phyloP scores from a whole-genome alignment of 2,329 filamentous ascomycete species.

The Colletotrichum orchidophilum region DNA sequence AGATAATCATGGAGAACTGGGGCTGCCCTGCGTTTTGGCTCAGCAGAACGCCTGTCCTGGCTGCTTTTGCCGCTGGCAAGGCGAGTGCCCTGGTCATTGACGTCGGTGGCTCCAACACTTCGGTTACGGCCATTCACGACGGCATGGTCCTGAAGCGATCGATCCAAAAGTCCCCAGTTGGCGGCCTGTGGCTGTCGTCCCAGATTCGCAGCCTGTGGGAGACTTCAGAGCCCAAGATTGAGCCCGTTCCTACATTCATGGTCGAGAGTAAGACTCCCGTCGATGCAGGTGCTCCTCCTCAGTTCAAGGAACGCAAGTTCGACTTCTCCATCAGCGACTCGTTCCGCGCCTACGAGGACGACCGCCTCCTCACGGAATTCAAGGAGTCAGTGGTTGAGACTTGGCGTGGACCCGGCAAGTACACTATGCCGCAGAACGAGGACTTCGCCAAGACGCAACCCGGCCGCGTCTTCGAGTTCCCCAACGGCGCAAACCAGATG shows the following conservation, averaged over 20 bases:
- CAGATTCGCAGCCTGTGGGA: constrained; percentile 87
- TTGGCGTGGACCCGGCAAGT: constrained; percentile 83
- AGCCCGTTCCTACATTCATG: constrained; percentile 85
- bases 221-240: constrained; percentile 73
- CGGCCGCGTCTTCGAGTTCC: constrained; percentile 94
- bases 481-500: constrained; percentile 94
- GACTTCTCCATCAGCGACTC: constrained; percentile 69
- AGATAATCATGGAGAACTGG: constrained; percentile 98
- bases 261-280: constrained; percentile 89
- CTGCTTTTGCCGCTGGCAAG: constrained; percentile 92
- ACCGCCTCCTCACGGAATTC: constrained; percentile 92
- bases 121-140: constrained; percentile 91
- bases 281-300: constrained; percentile 82
- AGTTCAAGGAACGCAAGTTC: constrained; percentile 80
- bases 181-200: constrained; percentile 88
- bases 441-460: constrained; percentile 78
- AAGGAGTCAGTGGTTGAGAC: constrained; percentile 97
- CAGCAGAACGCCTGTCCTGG: constrained; percentile 86
- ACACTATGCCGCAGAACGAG: constrained; percentile 74
- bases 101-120: constrained; percentile 87
- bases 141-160: constrained; percentile 94
- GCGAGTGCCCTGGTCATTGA: constrained; percentile 93
- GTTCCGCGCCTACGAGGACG: constrained; percentile 87
- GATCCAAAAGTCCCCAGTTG: constrained; percentile 84
- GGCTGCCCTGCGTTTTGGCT: constrained; percentile 95